Evolutionary conservation across 768 basidiomycete species (phyloP), one percentile per base, ranked within the genome.

Genomic region (Termitomyces sp.): DNA sequence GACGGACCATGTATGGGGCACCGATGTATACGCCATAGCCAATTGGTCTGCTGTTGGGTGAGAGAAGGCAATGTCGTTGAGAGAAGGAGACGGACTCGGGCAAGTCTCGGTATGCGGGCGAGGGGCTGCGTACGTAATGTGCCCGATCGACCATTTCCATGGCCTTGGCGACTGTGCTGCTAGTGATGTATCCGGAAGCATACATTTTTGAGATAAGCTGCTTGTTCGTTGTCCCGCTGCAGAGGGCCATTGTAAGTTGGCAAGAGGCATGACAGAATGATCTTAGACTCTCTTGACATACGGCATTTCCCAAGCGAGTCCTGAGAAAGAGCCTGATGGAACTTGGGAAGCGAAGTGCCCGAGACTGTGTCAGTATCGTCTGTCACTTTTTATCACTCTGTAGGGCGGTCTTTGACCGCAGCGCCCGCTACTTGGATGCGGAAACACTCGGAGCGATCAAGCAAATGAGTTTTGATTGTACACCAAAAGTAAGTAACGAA

Each of bases 1-100:
- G 66, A 67, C 54, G 53, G n/a, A 88, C 90, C 95, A 98, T 98
- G 69, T 99, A 96, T 1, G 96, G 96, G 0, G 96, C 96, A 40
- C 90, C 92, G 61, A 99, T 98, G 0, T 96, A 98, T 14, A 94
- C 95, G 13, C 85, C 87, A 65, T 88, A 81, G 2, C 90, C 89
- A 53, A 94, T 94, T n/a, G 77, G 59, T 68, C 90, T 90, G 43
- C 13, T 64, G 26, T 35, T 38, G 33, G 6, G 26, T 40, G 30
- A 28, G 24, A n/a, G n/a, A n/a, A n/a, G n/a, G n/a, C n/a, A n/a
- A n/a, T n/a, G n/a, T n/a, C n/a, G n/a, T n/a, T n/a, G 7, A 46
- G 49, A 49, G 59, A 35, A 10, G 48, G 50, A 43, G 2, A 73
- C 70, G 64, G 69, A 88, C 86, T 90, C 86, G 5, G 92, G 92